phyloP scores from a whole-genome alignment of 1,139 yeast species.

The Williopsis jadinii region DNA sequence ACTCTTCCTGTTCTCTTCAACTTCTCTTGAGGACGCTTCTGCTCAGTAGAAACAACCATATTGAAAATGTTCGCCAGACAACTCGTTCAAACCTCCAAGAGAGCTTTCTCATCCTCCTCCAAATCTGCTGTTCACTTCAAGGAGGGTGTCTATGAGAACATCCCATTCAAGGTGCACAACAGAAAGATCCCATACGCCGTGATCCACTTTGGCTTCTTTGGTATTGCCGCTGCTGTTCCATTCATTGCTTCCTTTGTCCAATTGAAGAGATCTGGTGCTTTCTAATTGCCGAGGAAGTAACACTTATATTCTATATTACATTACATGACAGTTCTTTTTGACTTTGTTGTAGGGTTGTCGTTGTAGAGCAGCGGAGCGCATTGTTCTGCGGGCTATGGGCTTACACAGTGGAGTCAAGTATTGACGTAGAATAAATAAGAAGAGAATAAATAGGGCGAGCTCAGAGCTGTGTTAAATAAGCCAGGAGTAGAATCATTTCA shows the following conservation, averaged over 20 bases:
- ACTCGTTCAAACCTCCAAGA: slow-evolving; percentile 8
- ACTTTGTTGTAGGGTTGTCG: no score
- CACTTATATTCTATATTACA: no score
- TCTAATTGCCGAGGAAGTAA: slow-evolving; percentile 22
- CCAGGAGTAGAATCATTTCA: slow-evolving; percentile 3
- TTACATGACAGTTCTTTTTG: no score
- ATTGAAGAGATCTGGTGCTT: slow-evolving; percentile 67
- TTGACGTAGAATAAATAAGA: no score
- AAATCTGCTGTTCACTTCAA: slow-evolving; percentile 40
- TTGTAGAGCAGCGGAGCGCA: no score
- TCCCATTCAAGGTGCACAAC: slow-evolving; percentile 90
- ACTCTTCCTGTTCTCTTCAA: no score
- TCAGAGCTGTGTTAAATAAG: no score
- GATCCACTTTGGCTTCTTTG: slow-evolving; percentile 74
- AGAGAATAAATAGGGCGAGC: no score
- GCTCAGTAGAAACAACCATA: no score
- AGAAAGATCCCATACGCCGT: slow-evolving; percentile 85
- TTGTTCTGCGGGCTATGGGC: no score
- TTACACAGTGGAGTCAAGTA: no score
- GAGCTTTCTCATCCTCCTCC: slow-evolving; percentile 22
- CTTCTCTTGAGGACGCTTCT: no score
- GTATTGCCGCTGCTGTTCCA: slow-evolving; percentile 57
- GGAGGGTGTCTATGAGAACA: slow-evolving; percentile 84
- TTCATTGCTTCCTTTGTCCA: slow-evolving; percentile 63
- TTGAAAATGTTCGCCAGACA: slow-evolving; percentile 22